Evolutionary conservation across 2,329 filamentous ascomycete species (phyloP).

Genomic region (Colletotrichum sidae): DNA sequence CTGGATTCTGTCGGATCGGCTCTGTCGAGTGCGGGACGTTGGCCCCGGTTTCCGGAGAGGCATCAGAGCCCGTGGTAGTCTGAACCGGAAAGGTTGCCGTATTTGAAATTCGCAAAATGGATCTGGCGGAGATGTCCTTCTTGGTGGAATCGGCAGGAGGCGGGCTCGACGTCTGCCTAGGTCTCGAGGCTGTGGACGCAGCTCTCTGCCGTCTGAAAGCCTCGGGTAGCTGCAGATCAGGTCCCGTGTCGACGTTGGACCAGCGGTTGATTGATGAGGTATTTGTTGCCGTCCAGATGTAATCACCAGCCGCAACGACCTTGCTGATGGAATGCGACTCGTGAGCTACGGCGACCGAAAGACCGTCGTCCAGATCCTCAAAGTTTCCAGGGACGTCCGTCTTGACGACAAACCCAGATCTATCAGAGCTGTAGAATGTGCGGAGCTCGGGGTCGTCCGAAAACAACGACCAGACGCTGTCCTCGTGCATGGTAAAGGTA

Average conservation of each 20-base stretch:
- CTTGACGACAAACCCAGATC: constrained; percentile 94
- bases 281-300: constrained; percentile 90
- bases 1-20: constrained; percentile 75
- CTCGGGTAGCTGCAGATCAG: constrained; percentile 75
- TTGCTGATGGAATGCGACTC: constrained; percentile 87
- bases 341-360: constrained; percentile 90
- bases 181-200: constrained; percentile 49
- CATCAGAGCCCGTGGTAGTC: constrained; percentile 65
- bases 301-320: constrained; percentile 75
- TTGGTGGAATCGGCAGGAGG: constrained; percentile 52
- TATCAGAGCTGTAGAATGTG: constrained; percentile 94
- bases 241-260: constrained; percentile 84
- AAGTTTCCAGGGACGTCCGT: constrained; percentile 85
- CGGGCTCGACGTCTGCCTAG: constrained; percentile 46
- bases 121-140: constrained; percentile 80
- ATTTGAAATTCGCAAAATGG: constrained; percentile 85
- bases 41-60: constrained; percentile 49
- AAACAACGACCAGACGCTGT: constrained; percentile 96
- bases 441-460: constrained; percentile 87
- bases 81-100: constrained; percentile 79
- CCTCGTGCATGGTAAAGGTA: constrained; percentile 98
- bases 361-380: constrained; percentile 80
- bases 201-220: constrained; percentile 61
- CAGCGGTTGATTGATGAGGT: constrained; percentile 94
- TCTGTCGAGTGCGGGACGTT: constrained; percentile 46